Conservation (phyloP, 805 yeast species). For the Kregervanrija delftensis region DNA sequence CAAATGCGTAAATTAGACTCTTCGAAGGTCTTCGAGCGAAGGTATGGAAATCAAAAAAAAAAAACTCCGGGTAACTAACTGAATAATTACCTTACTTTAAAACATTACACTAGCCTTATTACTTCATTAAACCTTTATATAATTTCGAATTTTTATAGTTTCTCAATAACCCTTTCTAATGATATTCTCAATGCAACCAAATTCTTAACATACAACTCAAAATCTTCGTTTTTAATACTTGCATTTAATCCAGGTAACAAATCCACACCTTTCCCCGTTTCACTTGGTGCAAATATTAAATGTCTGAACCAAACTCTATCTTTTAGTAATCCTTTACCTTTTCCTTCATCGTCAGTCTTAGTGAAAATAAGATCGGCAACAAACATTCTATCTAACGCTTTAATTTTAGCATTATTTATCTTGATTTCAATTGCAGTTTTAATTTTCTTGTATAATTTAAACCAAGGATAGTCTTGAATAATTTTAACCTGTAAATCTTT, state of each 20-base stretch:
- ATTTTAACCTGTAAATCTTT: conserved; percentile 41
- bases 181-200: conserved; percentile 6
- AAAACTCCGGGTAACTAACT: not conserved
- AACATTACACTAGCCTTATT: no score
- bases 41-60: not conserved
- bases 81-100: no score
- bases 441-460: conserved; percentile 51
- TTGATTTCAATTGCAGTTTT: conserved; percentile 51
- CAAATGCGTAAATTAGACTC: not conserved
- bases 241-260: conserved; percentile 56
- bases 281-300: conserved; percentile 52
- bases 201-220: conserved; percentile 24
- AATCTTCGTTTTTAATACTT: conserved; percentile 42
- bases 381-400: conserved; percentile 51
- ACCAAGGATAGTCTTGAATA: conserved; percentile 74
- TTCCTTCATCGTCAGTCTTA: conserved; percentile 13
- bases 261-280: conserved; percentile 43
- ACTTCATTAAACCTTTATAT: no score
- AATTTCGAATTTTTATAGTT: not conserved
- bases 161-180: conserved; percentile 1
- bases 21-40: not conserved
- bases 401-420: conserved; percentile 43
- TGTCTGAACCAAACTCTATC: conserved; percentile 59
- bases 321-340: conserved; percentile 33
- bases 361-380: conserved; percentile 21